These are phyloP conservation scores for Salix arbutifolia DNA, from an alignment of 345 rosid species.

Conservation along the genomic window DNA sequence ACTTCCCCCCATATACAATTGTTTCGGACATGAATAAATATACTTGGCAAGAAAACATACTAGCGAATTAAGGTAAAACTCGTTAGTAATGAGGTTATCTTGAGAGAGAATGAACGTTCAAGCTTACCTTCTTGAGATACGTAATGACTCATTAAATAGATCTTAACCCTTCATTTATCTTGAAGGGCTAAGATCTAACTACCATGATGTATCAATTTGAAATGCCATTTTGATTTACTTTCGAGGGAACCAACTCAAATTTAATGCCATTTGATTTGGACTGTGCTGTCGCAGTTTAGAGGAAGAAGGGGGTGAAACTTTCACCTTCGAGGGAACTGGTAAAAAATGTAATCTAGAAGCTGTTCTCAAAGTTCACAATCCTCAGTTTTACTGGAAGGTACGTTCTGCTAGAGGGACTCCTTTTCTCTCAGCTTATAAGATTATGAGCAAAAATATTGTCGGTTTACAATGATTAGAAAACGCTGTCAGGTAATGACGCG, in stretches of 20 bases:
- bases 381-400: constrained; percentile 93
- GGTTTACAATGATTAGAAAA: background rate
- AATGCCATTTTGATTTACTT: too few relatives aligned
- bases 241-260: background rate
- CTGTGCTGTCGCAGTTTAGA: constrained; percentile 35
- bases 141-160: too few relatives aligned
- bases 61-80: too few relatives aligned
- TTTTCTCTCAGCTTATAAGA: background rate
- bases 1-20: background rate
- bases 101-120: too few relatives aligned
- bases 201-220: too few relatives aligned
- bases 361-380: constrained; percentile 55
- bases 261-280: background rate
- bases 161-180: too few relatives aligned
- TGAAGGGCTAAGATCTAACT: too few relatives aligned
- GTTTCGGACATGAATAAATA: background rate
- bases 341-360: constrained; percentile 40
- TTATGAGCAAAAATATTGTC: too few relatives aligned
- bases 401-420: background rate
- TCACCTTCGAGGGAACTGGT: constrained; percentile 47
- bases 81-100: too few relatives aligned
- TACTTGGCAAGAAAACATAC: too few relatives aligned
- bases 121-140: too few relatives aligned
- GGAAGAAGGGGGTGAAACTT: constrained; percentile 77
- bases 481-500: constrained; percentile 62